Evolutionary conservation across 2,329 filamentous ascomycete genomes (phyloP).

Genomic region (Colletotrichum australisinense): DNA sequence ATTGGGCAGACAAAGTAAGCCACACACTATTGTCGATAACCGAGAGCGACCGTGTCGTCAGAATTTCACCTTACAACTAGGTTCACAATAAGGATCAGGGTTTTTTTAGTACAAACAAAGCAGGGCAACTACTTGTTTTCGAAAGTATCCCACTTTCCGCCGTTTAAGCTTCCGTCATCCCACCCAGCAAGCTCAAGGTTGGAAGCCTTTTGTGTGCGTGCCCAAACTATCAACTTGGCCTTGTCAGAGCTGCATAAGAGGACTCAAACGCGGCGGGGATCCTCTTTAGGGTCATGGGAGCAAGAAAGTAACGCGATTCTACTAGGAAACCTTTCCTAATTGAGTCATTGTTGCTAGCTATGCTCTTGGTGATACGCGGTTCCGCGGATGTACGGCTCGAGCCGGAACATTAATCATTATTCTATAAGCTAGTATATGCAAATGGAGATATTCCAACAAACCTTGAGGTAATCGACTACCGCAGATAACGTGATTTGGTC

Average conservation of each 20-base stretch:
- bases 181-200: background rate
- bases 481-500: background rate
- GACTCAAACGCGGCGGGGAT: background rate
- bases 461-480: background rate
- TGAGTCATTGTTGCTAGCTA: background rate
- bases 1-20: background rate
- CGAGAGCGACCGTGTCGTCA: background rate
- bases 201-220: background rate
- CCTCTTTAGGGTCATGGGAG: background rate
- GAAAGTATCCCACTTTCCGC: background rate
- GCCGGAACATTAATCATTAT: background rate
- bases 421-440: background rate
- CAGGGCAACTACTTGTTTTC: background rate
- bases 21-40: background rate
- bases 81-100: background rate
- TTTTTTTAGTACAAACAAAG: background rate
- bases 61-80: background rate
- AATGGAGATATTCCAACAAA: background rate
- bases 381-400: background rate
- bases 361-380: background rate
- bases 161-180: background rate
- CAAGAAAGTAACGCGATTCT: background rate
- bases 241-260: background rate
- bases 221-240: background rate
- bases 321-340: background rate